Evolutionary conservation across 2,329 filamentous ascomycete species (phyloP).

Genomic region (Hymenoscyphus albidus): DNA sequence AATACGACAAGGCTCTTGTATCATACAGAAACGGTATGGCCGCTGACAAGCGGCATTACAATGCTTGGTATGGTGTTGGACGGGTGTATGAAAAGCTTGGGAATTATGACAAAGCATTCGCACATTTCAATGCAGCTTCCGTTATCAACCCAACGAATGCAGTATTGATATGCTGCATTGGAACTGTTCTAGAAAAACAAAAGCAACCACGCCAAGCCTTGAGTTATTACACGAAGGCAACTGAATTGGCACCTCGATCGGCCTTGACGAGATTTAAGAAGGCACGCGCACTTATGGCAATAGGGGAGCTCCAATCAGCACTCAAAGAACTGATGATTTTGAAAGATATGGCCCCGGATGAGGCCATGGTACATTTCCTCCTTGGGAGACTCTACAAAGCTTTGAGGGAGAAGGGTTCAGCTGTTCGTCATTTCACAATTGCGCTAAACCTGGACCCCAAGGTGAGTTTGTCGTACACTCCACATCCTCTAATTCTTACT

Average conservation of each 20-base stretch:
- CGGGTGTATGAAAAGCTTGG: conserved; percentile 85
- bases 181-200: conserved; percentile 82
- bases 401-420: conserved; percentile 68
- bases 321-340: conserved; percentile 80
- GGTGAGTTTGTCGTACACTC: conserved; percentile 49
- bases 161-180: conserved; percentile 88
- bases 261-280: conserved; percentile 90
- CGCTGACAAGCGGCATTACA: conserved; percentile 87
- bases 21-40: conserved; percentile 83
- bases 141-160: conserved; percentile 91
- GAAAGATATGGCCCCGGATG: conserved; percentile 87
- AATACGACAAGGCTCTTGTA: conserved; percentile 89
- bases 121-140: conserved; percentile 84
- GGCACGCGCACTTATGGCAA: conserved; percentile 76
- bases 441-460: conserved; percentile 95
- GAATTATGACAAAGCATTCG: conserved; percentile 85
- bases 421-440: conserved; percentile 92
- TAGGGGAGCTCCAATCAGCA: conserved; percentile 67
- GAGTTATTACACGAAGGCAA: conserved; percentile 76
- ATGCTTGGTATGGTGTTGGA: conserved; percentile 92
- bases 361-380: conserved; percentile 93
- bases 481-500: conserved; percentile 15
- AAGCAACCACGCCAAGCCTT: conserved; percentile 77
- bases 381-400: conserved; percentile 79
- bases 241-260: conserved; percentile 74